Evolutionary conservation across 768 basidiomycete genomes (phyloP).

Genomic region (Termitomyces sp.): DNA sequence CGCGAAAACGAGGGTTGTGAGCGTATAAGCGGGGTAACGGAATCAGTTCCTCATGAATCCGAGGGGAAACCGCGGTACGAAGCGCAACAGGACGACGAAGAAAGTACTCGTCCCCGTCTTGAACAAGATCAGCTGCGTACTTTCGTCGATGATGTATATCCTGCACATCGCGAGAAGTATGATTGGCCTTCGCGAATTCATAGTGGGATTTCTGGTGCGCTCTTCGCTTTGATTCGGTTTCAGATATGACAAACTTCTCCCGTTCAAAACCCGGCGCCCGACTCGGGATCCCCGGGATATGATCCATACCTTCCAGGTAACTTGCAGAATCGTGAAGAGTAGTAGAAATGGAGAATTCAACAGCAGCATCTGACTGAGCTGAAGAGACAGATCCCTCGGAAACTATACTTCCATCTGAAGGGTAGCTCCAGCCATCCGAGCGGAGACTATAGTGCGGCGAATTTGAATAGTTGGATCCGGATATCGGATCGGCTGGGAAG

Average conservation of each 20-base stretch:
- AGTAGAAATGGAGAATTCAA: neutral
- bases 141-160: neutral
- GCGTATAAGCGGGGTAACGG: neutral
- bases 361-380: neutral
- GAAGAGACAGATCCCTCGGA: neutral
- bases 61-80: neutral
- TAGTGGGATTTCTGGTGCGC: neutral
- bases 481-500: neutral
- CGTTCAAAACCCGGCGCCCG: neutral
- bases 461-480: neutral
- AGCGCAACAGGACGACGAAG: neutral
- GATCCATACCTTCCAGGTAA: neutral
- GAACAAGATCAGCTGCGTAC: neutral
- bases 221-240: neutral
- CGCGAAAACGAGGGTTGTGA: neutral
- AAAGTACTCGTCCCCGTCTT: neutral
- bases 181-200: neutral
- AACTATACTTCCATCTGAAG: neutral
- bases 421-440: neutral
- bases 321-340: neutral
- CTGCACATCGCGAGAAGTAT: neutral
- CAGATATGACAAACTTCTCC: neutral
- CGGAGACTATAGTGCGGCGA: neutral
- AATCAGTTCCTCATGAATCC: neutral
- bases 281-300: neutral